phyloP scores from a whole-genome alignment of 371 early-diverging fungal genomes.

The Mucor saturninus region DNA sequence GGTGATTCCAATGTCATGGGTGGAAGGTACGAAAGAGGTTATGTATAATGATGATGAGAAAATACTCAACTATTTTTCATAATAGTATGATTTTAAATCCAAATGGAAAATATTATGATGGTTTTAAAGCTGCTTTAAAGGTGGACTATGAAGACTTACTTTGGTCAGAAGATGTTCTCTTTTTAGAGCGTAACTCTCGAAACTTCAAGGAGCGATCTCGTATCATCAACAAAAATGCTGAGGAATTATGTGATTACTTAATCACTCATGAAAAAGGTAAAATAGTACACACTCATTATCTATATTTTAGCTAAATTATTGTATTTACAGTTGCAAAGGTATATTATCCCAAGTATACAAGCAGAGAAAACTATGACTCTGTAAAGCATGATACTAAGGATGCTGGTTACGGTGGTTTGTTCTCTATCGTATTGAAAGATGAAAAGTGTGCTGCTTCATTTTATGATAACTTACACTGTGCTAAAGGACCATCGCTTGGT shows the following conservation, averaged over 20 bases:
- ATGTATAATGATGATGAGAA: not conserved
- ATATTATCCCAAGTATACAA: slow-evolving; percentile 86
- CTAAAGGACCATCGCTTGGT: slow-evolving; percentile 95
- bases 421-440: slow-evolving; percentile 77
- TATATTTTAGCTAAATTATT: not conserved
- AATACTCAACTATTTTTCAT: not conserved
- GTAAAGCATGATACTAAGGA: slow-evolving; percentile 52
- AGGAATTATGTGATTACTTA: slow-evolving; percentile 77
- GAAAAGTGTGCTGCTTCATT: slow-evolving; percentile 70
- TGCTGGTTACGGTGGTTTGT: slow-evolving; percentile 89
- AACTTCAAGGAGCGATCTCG: slow-evolving; percentile 76
- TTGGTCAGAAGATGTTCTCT: slow-evolving; percentile 93
- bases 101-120: slow-evolving; percentile 56
- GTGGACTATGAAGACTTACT: slow-evolving; percentile 79
- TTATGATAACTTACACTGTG: slow-evolving; percentile 79
- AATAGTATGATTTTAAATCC: slow-evolving; percentile 87
- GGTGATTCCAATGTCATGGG: slow-evolving; percentile 98
- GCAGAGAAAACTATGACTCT: slow-evolving; percentile 67
- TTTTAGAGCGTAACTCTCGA: slow-evolving; percentile 94
- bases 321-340: slow-evolving; percentile 63
- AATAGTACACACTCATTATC: not conserved
- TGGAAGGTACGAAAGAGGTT: slow-evolving; percentile 67
- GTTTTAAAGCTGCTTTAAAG: slow-evolving; percentile 57
- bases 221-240: slow-evolving; percentile 80
- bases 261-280: slow-evolving; percentile 66